Conservation (phyloP, 495 filamentous ascomycete species). For the Stereocaulon alpinum region DNA sequence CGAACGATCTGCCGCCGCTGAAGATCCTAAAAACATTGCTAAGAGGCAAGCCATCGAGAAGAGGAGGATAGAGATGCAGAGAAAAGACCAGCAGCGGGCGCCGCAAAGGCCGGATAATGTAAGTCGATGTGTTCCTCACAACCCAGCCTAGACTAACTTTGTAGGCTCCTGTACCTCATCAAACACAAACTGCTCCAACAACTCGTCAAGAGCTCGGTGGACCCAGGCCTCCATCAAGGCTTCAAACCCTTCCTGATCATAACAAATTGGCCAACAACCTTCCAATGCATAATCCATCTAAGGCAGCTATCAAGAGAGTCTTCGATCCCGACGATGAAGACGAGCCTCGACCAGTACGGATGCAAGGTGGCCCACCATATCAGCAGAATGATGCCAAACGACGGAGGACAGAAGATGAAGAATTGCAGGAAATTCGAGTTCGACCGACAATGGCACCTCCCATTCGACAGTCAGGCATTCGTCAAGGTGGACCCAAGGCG, state of each 20-base stretch:
- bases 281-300: slow-evolving; percentile 50
- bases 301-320: slow-evolving; percentile 48
- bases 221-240: slow-evolving; percentile 41
- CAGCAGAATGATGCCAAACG: slow-evolving; percentile 45
- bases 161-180: slow-evolving; percentile 30
- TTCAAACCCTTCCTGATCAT: slow-evolving; percentile 44
- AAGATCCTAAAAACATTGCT: slow-evolving; percentile 57
- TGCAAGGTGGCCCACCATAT: slow-evolving; percentile 35
- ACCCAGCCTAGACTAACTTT: slow-evolving; percentile 9
- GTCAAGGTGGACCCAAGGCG: slow-evolving; percentile 56
- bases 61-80: slow-evolving; percentile 55
- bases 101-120: slow-evolving; percentile 37
- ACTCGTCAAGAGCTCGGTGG: slow-evolving; percentile 37
- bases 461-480: slow-evolving; percentile 68
- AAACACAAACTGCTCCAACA: slow-evolving; percentile 36
- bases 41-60: slow-evolving; percentile 60
- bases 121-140: slow-evolving; percentile 5
- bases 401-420: slow-evolving; percentile 49
- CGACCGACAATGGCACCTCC: slow-evolving; percentile 66
- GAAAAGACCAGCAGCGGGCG: slow-evolving; percentile 42
- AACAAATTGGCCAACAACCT: slow-evolving; percentile 33
- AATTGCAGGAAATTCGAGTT: slow-evolving; percentile 33
- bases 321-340: slow-evolving; percentile 42
- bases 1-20: slow-evolving; percentile 32
- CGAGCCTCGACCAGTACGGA: slow-evolving; percentile 32